A percentile compares a stretch with the other conserved stretches of the same genome.
These are phyloP conservation scores for Piromyces finnis DNA, from an alignment of 192 early-diverging fungal genomes.

Conservation along the genomic window DNA sequence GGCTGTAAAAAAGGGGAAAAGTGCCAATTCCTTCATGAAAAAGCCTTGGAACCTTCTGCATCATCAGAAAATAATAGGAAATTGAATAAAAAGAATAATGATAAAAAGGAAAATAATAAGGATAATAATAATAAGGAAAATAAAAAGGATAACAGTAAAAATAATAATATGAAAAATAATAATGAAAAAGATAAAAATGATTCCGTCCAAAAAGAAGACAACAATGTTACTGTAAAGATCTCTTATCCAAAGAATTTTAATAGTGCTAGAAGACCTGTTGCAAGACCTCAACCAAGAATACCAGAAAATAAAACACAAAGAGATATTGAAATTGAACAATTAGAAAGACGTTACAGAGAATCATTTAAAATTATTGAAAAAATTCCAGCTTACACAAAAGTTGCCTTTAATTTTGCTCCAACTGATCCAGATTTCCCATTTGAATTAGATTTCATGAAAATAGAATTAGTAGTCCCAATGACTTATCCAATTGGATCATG, in stretches of 20 bases:
- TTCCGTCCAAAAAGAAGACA: background rate
- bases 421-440: conserved; percentile 62
- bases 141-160: background rate
- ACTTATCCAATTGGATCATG: conserved; percentile 28
- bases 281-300: background rate
- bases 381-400: background rate
- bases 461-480: conserved; percentile 38
- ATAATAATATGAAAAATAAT: background rate
- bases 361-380: background rate
- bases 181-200: background rate
- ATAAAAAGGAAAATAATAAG: background rate
- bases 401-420: background rate
- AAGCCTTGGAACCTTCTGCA: background rate
- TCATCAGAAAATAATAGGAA: background rate
- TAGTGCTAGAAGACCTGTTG: background rate
- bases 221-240: background rate
- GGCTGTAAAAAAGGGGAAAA: conserved; percentile 2
- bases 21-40: background rate
- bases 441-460: conserved; percentile 38
- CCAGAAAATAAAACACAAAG: background rate
- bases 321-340: background rate
- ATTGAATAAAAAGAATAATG: background rate
- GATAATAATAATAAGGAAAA: background rate
- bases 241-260: background rate
- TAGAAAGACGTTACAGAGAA: background rate